Conservation (phyloP, 441 rosid genomes). For the Francoa sonchifolia region DNA sequence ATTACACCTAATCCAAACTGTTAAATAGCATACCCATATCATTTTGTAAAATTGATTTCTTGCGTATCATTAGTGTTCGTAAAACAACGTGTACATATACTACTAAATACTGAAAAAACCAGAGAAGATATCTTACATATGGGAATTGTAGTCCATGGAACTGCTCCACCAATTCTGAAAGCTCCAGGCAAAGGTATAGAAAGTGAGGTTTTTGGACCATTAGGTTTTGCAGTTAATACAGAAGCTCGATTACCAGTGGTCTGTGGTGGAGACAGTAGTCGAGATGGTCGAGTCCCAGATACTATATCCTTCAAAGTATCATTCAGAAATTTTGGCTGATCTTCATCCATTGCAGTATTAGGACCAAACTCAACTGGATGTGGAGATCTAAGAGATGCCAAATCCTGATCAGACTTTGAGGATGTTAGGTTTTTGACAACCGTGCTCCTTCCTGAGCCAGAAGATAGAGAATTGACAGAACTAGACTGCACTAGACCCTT, state of each 20-base stretch:
- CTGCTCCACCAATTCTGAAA: slow-evolving; percentile 28
- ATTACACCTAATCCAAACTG: no score
- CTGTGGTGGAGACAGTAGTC: slow-evolving; percentile 49
- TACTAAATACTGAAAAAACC: slow-evolving; percentile 10
- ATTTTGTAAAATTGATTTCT: not conserved
- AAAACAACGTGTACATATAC: slow-evolving; percentile 1
- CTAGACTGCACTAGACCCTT: slow-evolving; percentile 42
- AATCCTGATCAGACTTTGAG: slow-evolving; percentile 78
- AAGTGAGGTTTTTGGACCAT: slow-evolving; percentile 34
- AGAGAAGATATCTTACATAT: slow-evolving; percentile 60
- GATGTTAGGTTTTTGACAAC: slow-evolving; percentile 34
- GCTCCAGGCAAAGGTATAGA: slow-evolving; percentile 32
- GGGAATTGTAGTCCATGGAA: slow-evolving; percentile 44
- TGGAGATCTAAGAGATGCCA: slow-evolving; percentile 57
- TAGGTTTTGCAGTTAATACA: slow-evolving; percentile 31
- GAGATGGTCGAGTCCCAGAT: slow-evolving; percentile 31
- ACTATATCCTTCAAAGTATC: slow-evolving; percentile 29
- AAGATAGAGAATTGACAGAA: slow-evolving; percentile 40
- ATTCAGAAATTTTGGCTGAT: slow-evolving; percentile 31
- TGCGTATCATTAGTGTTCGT: not conserved
- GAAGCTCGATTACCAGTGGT: slow-evolving; percentile 31
- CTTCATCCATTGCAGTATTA: slow-evolving; percentile 33
- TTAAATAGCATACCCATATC: no score
- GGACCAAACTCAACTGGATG: slow-evolving; percentile 35
- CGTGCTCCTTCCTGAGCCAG: slow-evolving; percentile 39